Percentiles rank a stretch among this genome's conserved stretches.
phyloP scores from a whole-genome alignment of 805 yeast species.

The Yarrowia phangngaensis region DNA sequence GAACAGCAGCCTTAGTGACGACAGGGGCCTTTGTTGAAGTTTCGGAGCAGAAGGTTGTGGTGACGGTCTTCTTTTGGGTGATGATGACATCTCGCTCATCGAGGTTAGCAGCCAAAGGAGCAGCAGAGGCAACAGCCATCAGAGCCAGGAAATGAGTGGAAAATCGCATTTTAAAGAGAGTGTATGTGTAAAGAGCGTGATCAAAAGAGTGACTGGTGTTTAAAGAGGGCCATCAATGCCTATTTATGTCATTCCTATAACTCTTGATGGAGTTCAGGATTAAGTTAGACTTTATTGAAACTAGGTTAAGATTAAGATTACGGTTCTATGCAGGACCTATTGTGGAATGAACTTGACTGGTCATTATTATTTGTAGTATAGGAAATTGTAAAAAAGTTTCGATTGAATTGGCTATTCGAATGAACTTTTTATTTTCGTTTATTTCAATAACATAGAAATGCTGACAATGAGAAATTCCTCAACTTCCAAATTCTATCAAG shows the following conservation, averaged over 20 bases:
- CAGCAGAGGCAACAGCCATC: conserved; percentile 3
- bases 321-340: too few species aligned
- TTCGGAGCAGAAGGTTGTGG: too few species aligned
- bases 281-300: too few species aligned
- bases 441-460: not conserved
- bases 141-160: conserved; percentile 1
- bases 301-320: too few species aligned
- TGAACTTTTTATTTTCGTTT: not conserved
- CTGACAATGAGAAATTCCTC: too few species aligned
- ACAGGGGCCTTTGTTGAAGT: too few species aligned
- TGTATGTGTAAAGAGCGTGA: conserved; percentile 10
- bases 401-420: not conserved
- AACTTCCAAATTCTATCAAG: not conserved
- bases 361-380: too few species aligned
- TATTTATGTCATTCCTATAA: not conserved
- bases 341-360: too few species aligned
- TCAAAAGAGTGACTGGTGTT: not conserved
- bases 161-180: conserved; percentile 4
- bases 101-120: conserved; percentile 10
- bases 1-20: too few species aligned
- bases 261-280: too few species aligned
- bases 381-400: too few species aligned
- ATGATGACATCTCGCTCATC: conserved; percentile 1
- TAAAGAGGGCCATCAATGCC: not conserved
- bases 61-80: conserved; percentile 11